These are phyloP conservation scores for Zygotorulaspora florentina DNA, from an alignment of 805 yeast species.

Conservation along the genomic window DNA sequence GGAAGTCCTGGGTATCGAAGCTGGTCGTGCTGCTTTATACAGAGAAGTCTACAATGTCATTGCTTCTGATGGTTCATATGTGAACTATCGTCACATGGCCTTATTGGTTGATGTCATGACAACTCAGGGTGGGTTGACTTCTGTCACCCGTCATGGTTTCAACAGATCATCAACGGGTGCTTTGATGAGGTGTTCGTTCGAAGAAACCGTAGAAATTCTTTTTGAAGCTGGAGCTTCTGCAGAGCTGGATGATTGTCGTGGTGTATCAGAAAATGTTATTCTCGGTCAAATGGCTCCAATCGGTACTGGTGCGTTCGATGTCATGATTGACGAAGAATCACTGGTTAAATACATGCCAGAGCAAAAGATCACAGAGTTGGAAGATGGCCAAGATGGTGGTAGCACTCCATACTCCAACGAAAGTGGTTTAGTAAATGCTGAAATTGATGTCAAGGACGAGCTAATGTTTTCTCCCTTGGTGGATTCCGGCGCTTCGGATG, in stretches of 20 bases:
- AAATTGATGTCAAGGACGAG: conserved; percentile 60
- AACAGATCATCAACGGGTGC: conserved; percentile 99
- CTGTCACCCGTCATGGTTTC: conserved; percentile 99
- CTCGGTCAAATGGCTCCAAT: conserved; percentile 98
- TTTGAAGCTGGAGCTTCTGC: conserved; percentile 98
- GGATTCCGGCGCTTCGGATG: conserved; percentile 78
- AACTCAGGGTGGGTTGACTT: conserved; percentile 95
- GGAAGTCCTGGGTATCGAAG: conserved; percentile 96
- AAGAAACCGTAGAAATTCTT: conserved; percentile 96
- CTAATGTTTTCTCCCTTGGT: conserved; percentile 90
- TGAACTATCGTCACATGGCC: conserved; percentile 97
- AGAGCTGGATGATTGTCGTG: conserved; percentile 95
- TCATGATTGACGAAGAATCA: conserved; percentile 87
- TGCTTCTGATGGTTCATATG: conserved; percentile 99
- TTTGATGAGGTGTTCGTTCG: conserved; percentile 98
- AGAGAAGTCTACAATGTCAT: conserved; percentile 94
- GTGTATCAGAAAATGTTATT: conserved; percentile 96
- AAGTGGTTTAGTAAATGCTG: conserved; percentile 58
- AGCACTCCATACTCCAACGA: conserved; percentile 85
- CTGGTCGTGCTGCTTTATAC: conserved; percentile 91
- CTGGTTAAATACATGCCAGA: conserved; percentile 51
- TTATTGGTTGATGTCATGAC: conserved; percentile 97
- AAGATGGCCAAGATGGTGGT: conserved; percentile 63
- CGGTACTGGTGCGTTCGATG: conserved; percentile 98
- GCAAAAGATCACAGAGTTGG: conserved; percentile 38